Base-by-base conservation (phyloP, 345 rosid genomes). In the Citrus reticulata region DNA sequence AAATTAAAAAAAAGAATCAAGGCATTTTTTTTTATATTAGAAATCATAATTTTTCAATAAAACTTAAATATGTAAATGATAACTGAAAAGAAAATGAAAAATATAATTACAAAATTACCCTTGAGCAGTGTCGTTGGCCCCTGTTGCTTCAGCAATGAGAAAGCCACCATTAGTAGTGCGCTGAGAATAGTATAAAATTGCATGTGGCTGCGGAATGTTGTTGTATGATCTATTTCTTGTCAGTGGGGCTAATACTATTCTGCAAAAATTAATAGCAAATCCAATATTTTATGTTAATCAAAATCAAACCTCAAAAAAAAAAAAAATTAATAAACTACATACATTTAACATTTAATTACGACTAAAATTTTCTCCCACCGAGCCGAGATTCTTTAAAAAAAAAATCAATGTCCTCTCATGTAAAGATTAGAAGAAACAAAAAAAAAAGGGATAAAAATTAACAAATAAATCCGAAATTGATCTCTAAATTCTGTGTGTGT, bases 211-310 rank as follows among this genome's bases (percentile, higher is more conserved):
- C 0, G 59, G 73, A 46, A 70, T 46, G 30, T 6, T 46, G 9
- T 27, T 24, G 35, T 40, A 70, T 8, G 73, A 70, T 46, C 73
- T n/a, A 42, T 46, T 42, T 70, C 73, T 70, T 4, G 73, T 70
- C 37, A 70, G 16, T 13, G 73, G 58, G 1, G 59, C 5, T 1
- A 70, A 46, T 0, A 70, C 73, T 40, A 70, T 0, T 46, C 73
- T 70, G 37, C 4, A 68, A 37, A 64, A 40, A 40, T 40, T 9
- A 34, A 39, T 3, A 3, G 3, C 51, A 13, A 46, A 46, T 13
- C 17, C 0, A 46, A 46, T 3, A 46, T 3, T 46, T 46, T 16
- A 46, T 13, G 51, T 13, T 46, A 46, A 46, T 46, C 51, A 46
- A 46, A 46, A 46, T 46, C 5, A 46, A 13, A 11, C 11, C 25